Base-by-base conservation (phyloP, 805 yeast species). In the Metschnikowia corniflorae region DNA sequence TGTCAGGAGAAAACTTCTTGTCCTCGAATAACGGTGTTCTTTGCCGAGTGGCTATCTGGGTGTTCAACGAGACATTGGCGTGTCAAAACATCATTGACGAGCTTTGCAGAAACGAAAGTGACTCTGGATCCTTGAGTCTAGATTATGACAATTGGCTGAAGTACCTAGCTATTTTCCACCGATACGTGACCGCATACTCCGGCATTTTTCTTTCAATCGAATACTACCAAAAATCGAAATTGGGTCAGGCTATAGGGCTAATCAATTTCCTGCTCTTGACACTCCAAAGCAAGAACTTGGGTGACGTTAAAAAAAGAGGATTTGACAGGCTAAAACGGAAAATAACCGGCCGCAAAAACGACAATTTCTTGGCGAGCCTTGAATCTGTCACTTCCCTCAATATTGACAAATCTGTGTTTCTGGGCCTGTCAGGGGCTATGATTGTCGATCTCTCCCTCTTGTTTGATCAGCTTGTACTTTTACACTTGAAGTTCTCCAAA, bases 241-340 rank as follows among this genome's bases (percentile, higher is more conserved):
- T 72, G 14, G 78, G 78, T 6, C 59, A 58, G n/a, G 67, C 73
- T 4, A 58, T 73, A 26, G 78, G 77, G 2, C 55, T 70, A 21
- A 46, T 72, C 3, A 65, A 70, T 39, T 57, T 55, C 29, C 43
- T 68, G 16, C 50, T 68, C 9, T 41, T 68, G 8, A 49, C 54
- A 19, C 50, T 68, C 16, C 73, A 68, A 40, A 61, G 63, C 35
- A 65, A 63, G 42, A 30, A 35, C 31, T 15, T 36, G 16, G 39
- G 43, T 12, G 37, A 26, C n/a, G 37, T 17, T 26, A 39, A 50
- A 21, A 39, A 18, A 30, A 49, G 28, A 36, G 50, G 50, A 6
- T 25, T 53, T 4, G 29, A 44, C 15, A 50, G 50, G 37, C 32
- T 65, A 26, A 60, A 51, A 30, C 39, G 46, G 12, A 63, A 58